Evolutionary conservation across 2,329 filamentous ascomycete species (phyloP).

Genomic region (Bipolaris cookei): DNA sequence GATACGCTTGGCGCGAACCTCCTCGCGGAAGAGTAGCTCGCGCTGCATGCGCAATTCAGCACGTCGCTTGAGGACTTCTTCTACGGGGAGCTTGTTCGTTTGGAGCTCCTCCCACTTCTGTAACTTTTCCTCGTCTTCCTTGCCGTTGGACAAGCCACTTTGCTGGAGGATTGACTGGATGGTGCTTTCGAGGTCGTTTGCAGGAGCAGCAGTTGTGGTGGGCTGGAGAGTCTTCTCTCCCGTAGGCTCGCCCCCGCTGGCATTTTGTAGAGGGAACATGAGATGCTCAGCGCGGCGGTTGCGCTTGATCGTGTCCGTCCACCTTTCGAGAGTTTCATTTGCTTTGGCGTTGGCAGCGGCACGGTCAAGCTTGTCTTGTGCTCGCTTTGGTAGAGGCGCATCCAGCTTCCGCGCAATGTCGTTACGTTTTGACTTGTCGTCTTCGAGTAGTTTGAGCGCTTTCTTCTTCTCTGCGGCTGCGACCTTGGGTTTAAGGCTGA

Average conservation of each 20-base stretch:
- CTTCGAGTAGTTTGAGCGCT: conserved; percentile 75
- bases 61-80: conserved; percentile 73
- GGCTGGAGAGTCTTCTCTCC: conserved; percentile 70
- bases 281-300: conserved; percentile 92
- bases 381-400: conserved; percentile 81
- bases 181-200: conserved; percentile 81
- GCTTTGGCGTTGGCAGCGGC: conserved; percentile 85
- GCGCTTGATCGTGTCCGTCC: conserved; percentile 93
- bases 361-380: conserved; percentile 85
- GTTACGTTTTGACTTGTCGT: conserved; percentile 64
- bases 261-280: conserved; percentile 81
- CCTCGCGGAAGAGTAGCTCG: conserved; percentile 86
- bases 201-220: conserved; percentile 63
- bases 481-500: conserved; percentile 75
- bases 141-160: conserved; percentile 74
- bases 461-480: conserved; percentile 79
- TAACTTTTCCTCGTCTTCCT: conserved; percentile 67
- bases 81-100: conserved; percentile 73
- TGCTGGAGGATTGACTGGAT: conserved; percentile 90
- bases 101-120: conserved; percentile 73
- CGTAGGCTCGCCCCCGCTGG: conserved; percentile 64
- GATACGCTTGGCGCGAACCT: conserved; percentile 86
- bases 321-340: conserved; percentile 86
- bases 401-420: conserved; percentile 73
- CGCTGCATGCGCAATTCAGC: conserved; percentile 79